These are phyloP conservation scores for Tolypocladium tropicale DNA, from an alignment of 2,329 filamentous ascomycete species.

Conservation along the genomic window DNA sequence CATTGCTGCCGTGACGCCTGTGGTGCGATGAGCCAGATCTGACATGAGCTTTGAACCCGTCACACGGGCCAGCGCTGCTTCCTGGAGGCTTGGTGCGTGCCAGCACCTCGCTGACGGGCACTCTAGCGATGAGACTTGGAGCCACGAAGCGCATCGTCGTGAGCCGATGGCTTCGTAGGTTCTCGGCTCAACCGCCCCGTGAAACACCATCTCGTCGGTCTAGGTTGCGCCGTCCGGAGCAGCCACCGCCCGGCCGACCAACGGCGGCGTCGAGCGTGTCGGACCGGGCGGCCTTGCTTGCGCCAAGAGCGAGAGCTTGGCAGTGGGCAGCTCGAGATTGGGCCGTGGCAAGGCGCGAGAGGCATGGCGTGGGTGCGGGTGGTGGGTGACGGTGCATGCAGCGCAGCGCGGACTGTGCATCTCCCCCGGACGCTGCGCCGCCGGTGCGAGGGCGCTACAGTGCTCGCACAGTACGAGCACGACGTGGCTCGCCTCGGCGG, in stretches of 20 bases:
- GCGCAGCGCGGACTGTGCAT: neutral
- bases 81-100: neutral
- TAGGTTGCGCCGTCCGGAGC: neutral
- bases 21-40: neutral
- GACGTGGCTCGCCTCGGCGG: neutral
- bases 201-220: neutral
- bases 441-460: no score
- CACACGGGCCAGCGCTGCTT: neutral
- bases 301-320: neutral
- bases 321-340: neutral
- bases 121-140: no score
- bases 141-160: no score
- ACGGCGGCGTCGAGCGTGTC: neutral
- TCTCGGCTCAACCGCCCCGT: neutral
- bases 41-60: neutral
- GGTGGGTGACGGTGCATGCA: neutral
- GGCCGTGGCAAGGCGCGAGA: neutral
- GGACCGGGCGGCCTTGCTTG: neutral
- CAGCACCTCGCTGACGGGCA: no score
- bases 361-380: neutral
- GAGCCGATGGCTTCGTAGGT: no score
- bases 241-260: neutral
- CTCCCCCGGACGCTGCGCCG: no score
- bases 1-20: neutral
- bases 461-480: neutral